phyloP scores from a whole-genome alignment of 768 basidiomycete species.

The Mrakia gelida region DNA sequence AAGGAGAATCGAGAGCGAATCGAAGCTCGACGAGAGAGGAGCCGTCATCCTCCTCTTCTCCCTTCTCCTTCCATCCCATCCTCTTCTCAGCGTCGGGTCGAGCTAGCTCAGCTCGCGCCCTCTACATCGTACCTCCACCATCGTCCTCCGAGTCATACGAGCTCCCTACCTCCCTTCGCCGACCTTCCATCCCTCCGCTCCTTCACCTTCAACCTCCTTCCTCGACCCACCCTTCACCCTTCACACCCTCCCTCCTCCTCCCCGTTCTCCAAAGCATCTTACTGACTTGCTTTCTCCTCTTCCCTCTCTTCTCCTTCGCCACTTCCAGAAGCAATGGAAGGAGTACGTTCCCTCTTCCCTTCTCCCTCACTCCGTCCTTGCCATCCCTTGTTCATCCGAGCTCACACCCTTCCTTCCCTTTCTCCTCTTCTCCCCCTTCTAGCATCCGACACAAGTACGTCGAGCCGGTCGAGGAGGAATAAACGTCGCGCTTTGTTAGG shows the following conservation, averaged over 20 bases:
- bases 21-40: too few relatives aligned
- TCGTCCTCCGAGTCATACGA: too few relatives aligned
- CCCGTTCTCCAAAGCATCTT: background rate
- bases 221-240: too few relatives aligned
- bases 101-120: too few relatives aligned
- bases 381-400: background rate
- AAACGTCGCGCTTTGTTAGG: background rate
- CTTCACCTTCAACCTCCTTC: background rate
- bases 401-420: background rate
- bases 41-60: too few relatives aligned
- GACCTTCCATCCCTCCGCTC: background rate
- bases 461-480: slow-evolving; percentile 8
- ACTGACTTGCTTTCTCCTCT: background rate
- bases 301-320: background rate
- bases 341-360: slow-evolving; percentile 11
- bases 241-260: background rate
- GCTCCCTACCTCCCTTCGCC: background rate
- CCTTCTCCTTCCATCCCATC: too few relatives aligned
- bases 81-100: too few relatives aligned
- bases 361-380: background rate
- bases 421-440: background rate
- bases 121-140: background rate
- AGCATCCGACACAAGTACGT: slow-evolving; percentile 30
- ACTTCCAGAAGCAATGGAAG: slow-evolving; percentile 17
- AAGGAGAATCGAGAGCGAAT: too few relatives aligned